Conservation (phyloP, 2,329 filamentous ascomycete genomes). For the Botryotinia narcissicola region DNA sequence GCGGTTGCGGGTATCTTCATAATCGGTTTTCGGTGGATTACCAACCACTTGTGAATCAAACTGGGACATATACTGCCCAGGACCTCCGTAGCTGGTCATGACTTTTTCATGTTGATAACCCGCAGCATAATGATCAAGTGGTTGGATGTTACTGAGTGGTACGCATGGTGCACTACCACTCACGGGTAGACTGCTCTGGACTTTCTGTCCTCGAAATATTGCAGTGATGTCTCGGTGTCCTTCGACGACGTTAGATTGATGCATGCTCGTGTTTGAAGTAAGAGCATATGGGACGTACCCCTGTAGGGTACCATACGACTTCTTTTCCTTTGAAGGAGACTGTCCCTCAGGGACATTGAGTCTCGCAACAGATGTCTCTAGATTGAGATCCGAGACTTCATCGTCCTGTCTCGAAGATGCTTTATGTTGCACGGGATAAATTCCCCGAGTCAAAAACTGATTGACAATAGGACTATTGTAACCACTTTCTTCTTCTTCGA, state of each 20-base stretch:
- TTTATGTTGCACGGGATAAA: accelerated
- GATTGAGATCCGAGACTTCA: background rate
- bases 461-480: background rate
- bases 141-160: accelerated
- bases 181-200: accelerated
- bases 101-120: accelerated
- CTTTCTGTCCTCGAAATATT: background rate
- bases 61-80: background rate
- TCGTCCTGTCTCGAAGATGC: background rate
- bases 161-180: accelerated
- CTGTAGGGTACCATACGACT: accelerated
- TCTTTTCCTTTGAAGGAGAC: accelerated
- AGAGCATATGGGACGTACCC: background rate
- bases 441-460: background rate
- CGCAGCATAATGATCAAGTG: background rate
- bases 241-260: accelerated
- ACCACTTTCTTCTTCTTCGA: background rate
- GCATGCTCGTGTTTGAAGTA: accelerated
- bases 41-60: background rate
- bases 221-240: background rate
- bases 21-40: accelerated
- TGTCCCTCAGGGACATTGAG: accelerated
- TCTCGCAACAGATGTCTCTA: background rate
- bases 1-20: too few species aligned
- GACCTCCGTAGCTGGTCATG: background rate